These are phyloP conservation scores for Trametes cingulata DNA, from an alignment of 768 basidiomycete genomes.

Conservation along the genomic window DNA sequence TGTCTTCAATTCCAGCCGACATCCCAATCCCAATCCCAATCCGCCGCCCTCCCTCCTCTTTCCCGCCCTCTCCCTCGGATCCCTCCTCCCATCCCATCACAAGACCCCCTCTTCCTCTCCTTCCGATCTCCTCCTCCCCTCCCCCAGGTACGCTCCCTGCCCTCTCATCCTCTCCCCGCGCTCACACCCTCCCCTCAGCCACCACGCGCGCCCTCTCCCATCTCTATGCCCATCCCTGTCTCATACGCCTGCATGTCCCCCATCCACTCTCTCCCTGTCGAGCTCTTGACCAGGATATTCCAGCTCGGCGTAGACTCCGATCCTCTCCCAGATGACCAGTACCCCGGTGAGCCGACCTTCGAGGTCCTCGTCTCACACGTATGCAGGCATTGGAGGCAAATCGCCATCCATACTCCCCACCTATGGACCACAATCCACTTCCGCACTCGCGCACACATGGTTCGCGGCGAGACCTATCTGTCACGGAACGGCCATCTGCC, in stretches of 20 bases:
- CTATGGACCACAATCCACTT: conserved; percentile 60
- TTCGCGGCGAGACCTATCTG: conserved; percentile 49
- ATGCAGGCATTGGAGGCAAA: conserved; percentile 54
- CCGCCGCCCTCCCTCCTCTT: neutral
- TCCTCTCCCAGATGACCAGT: conserved; percentile 43
- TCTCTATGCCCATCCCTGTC: conserved; percentile 11
- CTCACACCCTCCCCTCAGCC: neutral
- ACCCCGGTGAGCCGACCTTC: conserved; percentile 46
- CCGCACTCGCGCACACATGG: conserved; percentile 49
- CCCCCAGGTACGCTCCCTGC: neutral
- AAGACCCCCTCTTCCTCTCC: neutral
- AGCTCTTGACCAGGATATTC: conserved; percentile 44
- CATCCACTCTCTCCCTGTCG: conserved; percentile 34
- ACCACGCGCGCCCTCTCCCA: neutral
- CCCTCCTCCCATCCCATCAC: too few relatives aligned
- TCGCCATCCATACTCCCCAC: conserved; percentile 50
- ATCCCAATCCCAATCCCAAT: too few relatives aligned
- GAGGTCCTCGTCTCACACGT: conserved; percentile 61
- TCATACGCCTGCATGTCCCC: conserved; percentile 21
- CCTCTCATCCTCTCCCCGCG: neutral
- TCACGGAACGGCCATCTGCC: conserved; percentile 32
- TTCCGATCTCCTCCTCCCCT: neutral
- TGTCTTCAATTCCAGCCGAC: too few relatives aligned
- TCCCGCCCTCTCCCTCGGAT: too few relatives aligned
- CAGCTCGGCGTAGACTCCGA: conserved; percentile 49